Base-by-base conservation (phyloP, 805 yeast species). In the Lachancea dasiensis region DNA sequence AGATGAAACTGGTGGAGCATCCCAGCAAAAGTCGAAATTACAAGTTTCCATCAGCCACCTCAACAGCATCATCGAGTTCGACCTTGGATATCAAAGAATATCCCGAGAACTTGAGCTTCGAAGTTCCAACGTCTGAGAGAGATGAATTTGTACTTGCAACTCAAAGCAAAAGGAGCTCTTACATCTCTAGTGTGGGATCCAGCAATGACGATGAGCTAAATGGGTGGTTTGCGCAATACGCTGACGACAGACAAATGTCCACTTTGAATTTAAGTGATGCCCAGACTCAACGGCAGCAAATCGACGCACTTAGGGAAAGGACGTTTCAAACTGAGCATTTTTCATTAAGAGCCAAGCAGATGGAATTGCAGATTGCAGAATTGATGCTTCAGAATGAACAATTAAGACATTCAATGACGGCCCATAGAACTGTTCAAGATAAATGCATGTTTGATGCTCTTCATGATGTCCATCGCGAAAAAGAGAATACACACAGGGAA, bases 321-420 rank as follows among this genome's bases (percentile, higher is more conserved):
- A 15, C 37, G 17, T 21, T 38, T 21, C 41, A 38, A 18, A 32
- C 37, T 5, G 41, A 38, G 19, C 41, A 38, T 23, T 28, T 47
- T 11, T 63, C 60, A 21, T 39, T 53, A 24, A 56, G 57, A 40
- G 56, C 59, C 36, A 58, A 57, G 28, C 54, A 56, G 31, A 39
- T 60, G 33, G 64, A 61, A 41, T 19, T 60, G 10, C 56, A 60
- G 30, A 56, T 60, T 13, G 49, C 49, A 25, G 64, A 61, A 31
- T 39, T 61, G 21, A 58, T 50, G 44, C 35, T 59, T 22, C 62
- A 58, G 27, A 61, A 61, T 43, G 60, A 58, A 34, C 56, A 54
- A 38, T 34, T 60, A 26, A 47, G 58, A 18, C 51, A 52, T 28
- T 50, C 63, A 4, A 51, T 60, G 27, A 49, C 49, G 9, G 44